Base-by-base conservation (phyloP, 345 rosid genomes). In the Iberis pinnata region DNA sequence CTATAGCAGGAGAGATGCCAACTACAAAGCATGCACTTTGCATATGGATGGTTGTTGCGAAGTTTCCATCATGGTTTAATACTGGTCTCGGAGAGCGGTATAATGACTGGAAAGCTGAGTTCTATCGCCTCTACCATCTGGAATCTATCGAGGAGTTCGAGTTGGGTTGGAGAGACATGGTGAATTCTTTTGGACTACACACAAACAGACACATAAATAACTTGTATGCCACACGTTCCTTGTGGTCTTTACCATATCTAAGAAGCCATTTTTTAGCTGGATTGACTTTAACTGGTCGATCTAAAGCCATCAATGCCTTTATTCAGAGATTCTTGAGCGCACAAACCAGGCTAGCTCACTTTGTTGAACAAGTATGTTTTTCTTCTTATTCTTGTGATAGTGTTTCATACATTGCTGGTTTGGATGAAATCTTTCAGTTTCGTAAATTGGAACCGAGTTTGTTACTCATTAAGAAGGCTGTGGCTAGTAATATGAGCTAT, bases 41-140 rank as follows among this genome's bases (percentile, higher is more conserved):
- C 78, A 82, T 90, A 72, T 90, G 98, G 98, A 80, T 90, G 96
- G 78, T 87, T 47, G 85, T 84, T 59, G 94, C 78, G 14, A 89
- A 89, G 71, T 89, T 89, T 58, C 94, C 98, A 12, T 86, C 98
- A 31, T 90, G 98, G 89, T 87, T 86, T 69, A 86, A 86, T 64
- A 95, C 92, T 68, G 81, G 81, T 66, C 75, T 90, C 27, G 96
- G 96, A 17, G 98, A 90, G 54, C 85, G 79, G 12, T 90, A 90
- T 68, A 90, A 80, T 12, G 92, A 82, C 73, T 90, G 98, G 98
- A 90, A 90, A 70, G 70, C 87, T 39, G 98, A 84, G 70, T 90
- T 87, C 57, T 73, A 76, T 73, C 77, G 92, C 11, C 87, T 90
- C 18, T 90, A 90, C 64, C 84, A 84, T 68, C 60, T 82, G 53